Evolutionary conservation across 2,329 filamentous ascomycete species (phyloP), one percentile per base, ranked within the genome.

Genomic region (Talaromyces pinophilus): DNA sequence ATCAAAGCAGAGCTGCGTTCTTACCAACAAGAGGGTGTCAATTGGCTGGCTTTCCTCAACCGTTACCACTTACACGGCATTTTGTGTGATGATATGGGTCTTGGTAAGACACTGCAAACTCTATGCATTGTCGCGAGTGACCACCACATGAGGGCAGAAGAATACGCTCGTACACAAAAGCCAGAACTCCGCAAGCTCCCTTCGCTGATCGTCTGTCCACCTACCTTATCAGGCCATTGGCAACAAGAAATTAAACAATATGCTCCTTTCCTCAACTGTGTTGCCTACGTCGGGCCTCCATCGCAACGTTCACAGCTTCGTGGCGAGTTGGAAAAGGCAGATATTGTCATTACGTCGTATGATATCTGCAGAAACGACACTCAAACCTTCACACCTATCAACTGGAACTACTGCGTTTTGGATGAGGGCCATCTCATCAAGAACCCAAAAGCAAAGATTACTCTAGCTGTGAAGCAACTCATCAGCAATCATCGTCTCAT

Each of bases 351-450:
- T 69, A 99, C 96, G 0, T 98, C 94, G 0, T 99, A 99, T 74
- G 96, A 99, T 77, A 95, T 99, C 60, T 97, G 94, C 76, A 89
- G 96, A 62, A 99, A 99, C 71, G 95, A 99, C 74, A 88, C 90
- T n/a, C 93, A 97, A 8, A 78, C 94, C 4, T 85, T 99, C 40
- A 87, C 87, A 55, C 88, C 92, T 64, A 87, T 95, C 74, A 95
- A 87, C 71, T 99, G 94, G 93, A 99, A 99, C 76, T 99, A 99
- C 76, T 91, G 95, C 65, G 93, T 99, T 3, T 87, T 99, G 7
- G 95, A 99, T 74, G 95, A 99, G 81, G 95, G 96, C 1, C 95
- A 99, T 81, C 82, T 99, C 69, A 99, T 99, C 84, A 99, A 99
- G 84, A 99, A 99, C 77, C 93, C 95, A 3, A 96, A 95, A 77